Percentiles rank a stretch among this genome's conserved stretches.
Evolutionary conservation across 1,139 yeast species (phyloP).

Genomic region (Entelexis sorbosivorans): DNA sequence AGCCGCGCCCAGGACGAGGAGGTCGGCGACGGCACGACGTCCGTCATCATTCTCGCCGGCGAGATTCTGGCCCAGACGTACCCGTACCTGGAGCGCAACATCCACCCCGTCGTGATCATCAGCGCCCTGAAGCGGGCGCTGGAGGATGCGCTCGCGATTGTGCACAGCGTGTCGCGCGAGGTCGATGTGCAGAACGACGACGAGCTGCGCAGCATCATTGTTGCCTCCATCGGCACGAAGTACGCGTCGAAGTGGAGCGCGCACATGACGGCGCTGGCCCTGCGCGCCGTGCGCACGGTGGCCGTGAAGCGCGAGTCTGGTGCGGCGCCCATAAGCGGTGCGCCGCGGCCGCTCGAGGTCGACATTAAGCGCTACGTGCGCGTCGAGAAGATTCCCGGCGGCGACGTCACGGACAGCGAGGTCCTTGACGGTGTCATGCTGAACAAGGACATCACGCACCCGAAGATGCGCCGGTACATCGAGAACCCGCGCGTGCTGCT

Average conservation of each 20-base stretch:
- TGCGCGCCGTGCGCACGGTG: slow-evolving; percentile 81
- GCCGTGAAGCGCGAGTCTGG: slow-evolving; percentile 25
- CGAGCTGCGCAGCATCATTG: slow-evolving; percentile 77
- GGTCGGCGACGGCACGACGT: slow-evolving; percentile 97
- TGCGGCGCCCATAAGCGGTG: slow-evolving; percentile 33
- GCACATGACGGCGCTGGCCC: slow-evolving; percentile 80
- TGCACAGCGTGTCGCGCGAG: slow-evolving; percentile 72
- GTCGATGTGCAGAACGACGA: slow-evolving; percentile 74
- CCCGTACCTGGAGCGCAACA: slow-evolving; percentile 83
- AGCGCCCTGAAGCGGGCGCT: slow-evolving; percentile 89
- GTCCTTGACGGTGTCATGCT: slow-evolving; percentile 87
- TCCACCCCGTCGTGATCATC: slow-evolving; percentile 93
- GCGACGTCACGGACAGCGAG: slow-evolving; percentile 78
- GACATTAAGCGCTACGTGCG: slow-evolving; percentile 89
- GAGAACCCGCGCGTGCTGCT: slow-evolving; percentile 81
- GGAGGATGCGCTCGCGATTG: slow-evolving; percentile 78
- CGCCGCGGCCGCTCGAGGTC: slow-evolving; percentile 53
- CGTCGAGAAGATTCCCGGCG: slow-evolving; percentile 94
- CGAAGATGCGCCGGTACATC: slow-evolving; percentile 85
- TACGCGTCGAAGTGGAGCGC: slow-evolving; percentile 86
- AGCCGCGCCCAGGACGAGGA: slow-evolving; percentile 98
- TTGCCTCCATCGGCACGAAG: slow-evolving; percentile 92
- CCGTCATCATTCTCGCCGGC: slow-evolving; percentile 85
- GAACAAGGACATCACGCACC: slow-evolving; percentile 96
- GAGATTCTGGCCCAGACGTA: slow-evolving; percentile 92